Evolutionary conservation across 2,329 filamentous ascomycete species (phyloP).

Genomic region (Cytospora piceae): DNA sequence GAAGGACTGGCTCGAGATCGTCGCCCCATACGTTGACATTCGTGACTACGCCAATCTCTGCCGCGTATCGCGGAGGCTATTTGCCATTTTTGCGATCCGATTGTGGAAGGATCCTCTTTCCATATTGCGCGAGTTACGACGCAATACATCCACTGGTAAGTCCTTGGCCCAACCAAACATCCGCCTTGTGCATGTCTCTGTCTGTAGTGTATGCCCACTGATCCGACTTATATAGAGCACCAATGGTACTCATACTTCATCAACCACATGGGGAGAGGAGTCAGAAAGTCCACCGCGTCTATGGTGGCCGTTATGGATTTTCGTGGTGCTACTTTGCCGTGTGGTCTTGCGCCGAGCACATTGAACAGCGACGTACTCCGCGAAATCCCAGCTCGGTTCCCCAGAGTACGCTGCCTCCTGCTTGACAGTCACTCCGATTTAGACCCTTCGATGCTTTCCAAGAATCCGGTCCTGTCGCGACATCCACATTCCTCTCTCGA

Average conservation of each 20-base stretch:
- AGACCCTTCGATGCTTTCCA: conserved; percentile 44
- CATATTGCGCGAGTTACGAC: conserved; percentile 43
- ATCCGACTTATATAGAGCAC: conserved; percentile 45
- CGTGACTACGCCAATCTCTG: conserved; percentile 51
- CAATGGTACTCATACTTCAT: conserved; percentile 55
- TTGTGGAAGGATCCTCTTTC: conserved; percentile 57
- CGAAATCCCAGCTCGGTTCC: conserved; percentile 45
- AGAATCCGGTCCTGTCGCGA: conserved; percentile 5
- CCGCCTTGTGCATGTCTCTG: conserved; percentile 6
- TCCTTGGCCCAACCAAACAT: conserved; percentile 4
- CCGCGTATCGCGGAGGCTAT: conserved; percentile 52
- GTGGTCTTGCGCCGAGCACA: conserved; percentile 1
- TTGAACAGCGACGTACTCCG: conserved; percentile 41
- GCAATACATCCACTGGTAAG: conserved; percentile 52
- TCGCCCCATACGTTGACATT: conserved; percentile 48
- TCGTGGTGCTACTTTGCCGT: conserved; percentile 34
- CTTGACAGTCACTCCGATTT: conserved; percentile 52
- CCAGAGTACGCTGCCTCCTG: conserved; percentile 50
- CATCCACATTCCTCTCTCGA: conserved; percentile 31
- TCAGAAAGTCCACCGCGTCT: conserved; percentile 43
- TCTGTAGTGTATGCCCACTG: conserved; percentile 23
- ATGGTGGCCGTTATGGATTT: conserved; percentile 55
- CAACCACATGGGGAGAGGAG: conserved; percentile 42
- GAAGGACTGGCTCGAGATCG: conserved; percentile 54
- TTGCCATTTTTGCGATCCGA: conserved; percentile 53